phyloP scores from a whole-genome alignment of 345 rosid genomes.

The Punica granatum region DNA sequence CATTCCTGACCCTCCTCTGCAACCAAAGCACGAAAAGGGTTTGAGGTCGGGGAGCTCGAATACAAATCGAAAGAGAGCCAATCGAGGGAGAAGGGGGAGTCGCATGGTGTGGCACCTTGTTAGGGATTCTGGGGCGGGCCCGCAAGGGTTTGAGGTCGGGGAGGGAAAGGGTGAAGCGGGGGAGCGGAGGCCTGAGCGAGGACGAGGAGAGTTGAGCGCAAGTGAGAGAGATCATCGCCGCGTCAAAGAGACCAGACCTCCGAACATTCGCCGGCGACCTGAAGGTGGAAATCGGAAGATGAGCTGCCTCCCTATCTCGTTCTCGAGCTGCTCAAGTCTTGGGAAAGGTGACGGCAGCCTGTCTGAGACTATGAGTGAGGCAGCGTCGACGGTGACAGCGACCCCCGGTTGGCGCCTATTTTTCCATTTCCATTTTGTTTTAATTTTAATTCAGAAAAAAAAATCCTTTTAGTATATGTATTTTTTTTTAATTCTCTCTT shows the following conservation, averaged over 20 bases:
- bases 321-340: background rate
- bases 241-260: background rate
- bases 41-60: background rate
- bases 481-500: background rate
- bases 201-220: background rate
- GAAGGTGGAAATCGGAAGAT: background rate
- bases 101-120: background rate
- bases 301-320: background rate
- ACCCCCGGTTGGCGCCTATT: background rate
- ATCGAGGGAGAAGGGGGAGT: background rate
- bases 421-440: background rate
- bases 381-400: background rate
- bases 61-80: background rate
- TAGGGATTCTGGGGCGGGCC: background rate
- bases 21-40: conserved; percentile 1
- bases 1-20: conserved; percentile 21
- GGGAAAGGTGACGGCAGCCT: background rate
- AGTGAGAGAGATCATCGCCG: conserved; percentile 2
- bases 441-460: too few relatives aligned
- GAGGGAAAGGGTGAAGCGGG: background rate
- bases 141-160: background rate
- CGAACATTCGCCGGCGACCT: background rate
- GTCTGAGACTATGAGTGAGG: too few relatives aligned
- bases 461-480: background rate
- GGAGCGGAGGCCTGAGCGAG: background rate